phyloP scores from a whole-genome alignment of 2,329 filamentous ascomycete genomes.

The Beauveria pseudobassiana region DNA sequence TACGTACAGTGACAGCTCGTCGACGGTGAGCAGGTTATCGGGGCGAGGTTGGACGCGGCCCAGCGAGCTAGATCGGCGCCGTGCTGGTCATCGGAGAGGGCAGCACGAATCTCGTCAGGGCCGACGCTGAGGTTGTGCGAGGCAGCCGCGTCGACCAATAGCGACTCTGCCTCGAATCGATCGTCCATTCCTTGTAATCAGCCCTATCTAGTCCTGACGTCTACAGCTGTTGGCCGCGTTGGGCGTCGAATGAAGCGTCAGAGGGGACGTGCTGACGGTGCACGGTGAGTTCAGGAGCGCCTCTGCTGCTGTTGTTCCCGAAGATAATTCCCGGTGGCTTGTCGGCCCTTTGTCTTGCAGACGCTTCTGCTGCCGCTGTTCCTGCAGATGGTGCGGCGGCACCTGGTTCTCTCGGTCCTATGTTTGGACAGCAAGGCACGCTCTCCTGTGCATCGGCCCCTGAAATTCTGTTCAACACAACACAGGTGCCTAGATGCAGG shows the following conservation, averaged over 20 bases:
- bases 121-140: constrained; percentile 24
- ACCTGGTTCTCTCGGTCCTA: not conserved
- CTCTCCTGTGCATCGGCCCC: too few relatives aligned
- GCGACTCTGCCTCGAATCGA: constrained; percentile 22
- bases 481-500: not conserved
- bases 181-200: constrained; percentile 20
- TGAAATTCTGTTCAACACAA: too few relatives aligned
- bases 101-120: constrained; percentile 31
- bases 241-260: not conserved
- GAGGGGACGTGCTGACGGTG: too few relatives aligned
- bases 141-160: constrained; percentile 26
- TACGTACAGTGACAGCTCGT: constrained; percentile 46
- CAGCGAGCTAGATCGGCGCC: constrained; percentile 36
- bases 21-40: constrained; percentile 44
- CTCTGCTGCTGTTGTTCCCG: not conserved
- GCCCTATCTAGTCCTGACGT: constrained; percentile 9
- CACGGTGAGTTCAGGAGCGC: too few relatives aligned
- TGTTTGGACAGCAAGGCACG: not conserved
- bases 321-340: too few relatives aligned
- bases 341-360: too few relatives aligned
- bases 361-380: too few relatives aligned
- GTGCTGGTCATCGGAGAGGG: constrained; percentile 27
- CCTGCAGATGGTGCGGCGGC: not conserved
- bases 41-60: constrained; percentile 39
- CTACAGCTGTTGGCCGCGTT: not conserved